phyloP scores from a whole-genome alignment of 768 basidiomycete species.

The Sarcodon aspratus region DNA sequence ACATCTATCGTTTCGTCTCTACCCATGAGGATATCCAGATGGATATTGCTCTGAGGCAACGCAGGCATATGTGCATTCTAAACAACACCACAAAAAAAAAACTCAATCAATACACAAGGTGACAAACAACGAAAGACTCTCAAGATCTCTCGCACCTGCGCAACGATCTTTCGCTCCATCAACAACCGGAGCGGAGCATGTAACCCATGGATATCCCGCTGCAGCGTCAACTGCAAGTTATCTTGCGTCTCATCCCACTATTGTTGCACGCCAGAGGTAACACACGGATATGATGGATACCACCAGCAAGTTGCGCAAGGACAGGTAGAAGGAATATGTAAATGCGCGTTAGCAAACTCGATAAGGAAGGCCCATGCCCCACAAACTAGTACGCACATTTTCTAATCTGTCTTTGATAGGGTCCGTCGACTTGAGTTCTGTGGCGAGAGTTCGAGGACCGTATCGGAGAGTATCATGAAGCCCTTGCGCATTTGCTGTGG shows the following conservation, averaged over 20 bases:
- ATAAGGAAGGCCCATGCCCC: no score
- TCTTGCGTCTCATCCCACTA: constrained; percentile 98
- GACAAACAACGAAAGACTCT: no score
- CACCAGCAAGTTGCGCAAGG: neutral
- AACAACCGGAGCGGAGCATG: constrained; percentile 82
- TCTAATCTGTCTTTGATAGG: constrained; percentile 62
- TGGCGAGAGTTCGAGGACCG: constrained; percentile 73
- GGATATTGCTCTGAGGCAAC: constrained; percentile 62
- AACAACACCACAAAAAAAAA: constrained; percentile 1
- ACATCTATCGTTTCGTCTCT: constrained; percentile 77
- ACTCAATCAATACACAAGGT: neutral
- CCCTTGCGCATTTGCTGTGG: constrained; percentile 66
- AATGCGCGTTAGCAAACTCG: no score
- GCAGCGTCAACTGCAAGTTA: constrained; percentile 72
- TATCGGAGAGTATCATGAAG: constrained; percentile 83
- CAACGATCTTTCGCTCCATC: constrained; percentile 90
- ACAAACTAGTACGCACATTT: constrained; percentile 38
- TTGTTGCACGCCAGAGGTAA: no score
- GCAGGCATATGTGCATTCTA: constrained; percentile 62
- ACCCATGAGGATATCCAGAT: constrained; percentile 90
- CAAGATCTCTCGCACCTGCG: constrained; percentile 39
- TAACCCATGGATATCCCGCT: constrained; percentile 76
- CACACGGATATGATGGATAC: neutral
- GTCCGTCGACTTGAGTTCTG: constrained; percentile 54
- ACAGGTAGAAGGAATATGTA: neutral